Evolutionary conservation across 2,329 filamentous ascomycete genomes (phyloP).

Genomic region (Canariomyces notabilis): DNA sequence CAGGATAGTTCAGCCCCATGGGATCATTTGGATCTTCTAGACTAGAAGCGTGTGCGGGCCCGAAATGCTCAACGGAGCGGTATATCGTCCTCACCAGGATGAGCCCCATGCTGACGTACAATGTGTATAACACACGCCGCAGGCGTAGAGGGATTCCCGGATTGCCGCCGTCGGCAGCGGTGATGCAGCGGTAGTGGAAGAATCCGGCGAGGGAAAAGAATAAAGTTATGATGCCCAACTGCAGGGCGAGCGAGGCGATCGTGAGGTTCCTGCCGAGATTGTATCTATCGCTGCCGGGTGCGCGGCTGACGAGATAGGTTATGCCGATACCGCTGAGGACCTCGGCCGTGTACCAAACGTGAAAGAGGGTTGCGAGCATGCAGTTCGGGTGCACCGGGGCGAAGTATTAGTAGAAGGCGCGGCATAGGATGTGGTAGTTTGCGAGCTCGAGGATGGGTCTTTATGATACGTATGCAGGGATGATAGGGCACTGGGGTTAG

Average conservation of each 20-base stretch:
- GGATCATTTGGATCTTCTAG: slow-evolving; percentile 40
- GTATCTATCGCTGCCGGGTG: slow-evolving; percentile 34
- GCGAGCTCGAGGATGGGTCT: slow-evolving; percentile 44
- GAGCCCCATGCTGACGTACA: slow-evolving; percentile 47
- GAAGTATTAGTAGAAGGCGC: slow-evolving; percentile 53
- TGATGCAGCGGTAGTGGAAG: slow-evolving; percentile 44
- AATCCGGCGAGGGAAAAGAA: slow-evolving; percentile 44
- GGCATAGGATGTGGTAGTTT: slow-evolving; percentile 53
- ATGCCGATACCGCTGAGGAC: slow-evolving; percentile 37
- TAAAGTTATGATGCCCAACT: slow-evolving; percentile 46
- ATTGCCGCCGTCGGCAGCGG: slow-evolving; percentile 33
- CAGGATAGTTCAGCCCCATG: slow-evolving; percentile 39
- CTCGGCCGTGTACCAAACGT: slow-evolving; percentile 23
- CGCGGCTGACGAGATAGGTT: slow-evolving; percentile 42
- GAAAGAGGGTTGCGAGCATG: slow-evolving; percentile 37
- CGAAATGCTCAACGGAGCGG: slow-evolving; percentile 56
- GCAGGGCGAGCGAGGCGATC: slow-evolving; percentile 49
- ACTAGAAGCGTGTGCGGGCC: slow-evolving; percentile 34
- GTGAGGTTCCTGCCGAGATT: slow-evolving; percentile 42
- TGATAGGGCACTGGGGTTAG: no score
- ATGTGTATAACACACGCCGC: slow-evolving; percentile 37
- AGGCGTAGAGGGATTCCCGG: slow-evolving; percentile 33
- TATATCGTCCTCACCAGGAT: slow-evolving; percentile 52
- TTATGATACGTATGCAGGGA: background rate
- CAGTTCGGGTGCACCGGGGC: slow-evolving; percentile 40